Conservation (phyloP, 371 early-diverging fungal genomes). For the Lichtheimia corymbifera region DNA sequence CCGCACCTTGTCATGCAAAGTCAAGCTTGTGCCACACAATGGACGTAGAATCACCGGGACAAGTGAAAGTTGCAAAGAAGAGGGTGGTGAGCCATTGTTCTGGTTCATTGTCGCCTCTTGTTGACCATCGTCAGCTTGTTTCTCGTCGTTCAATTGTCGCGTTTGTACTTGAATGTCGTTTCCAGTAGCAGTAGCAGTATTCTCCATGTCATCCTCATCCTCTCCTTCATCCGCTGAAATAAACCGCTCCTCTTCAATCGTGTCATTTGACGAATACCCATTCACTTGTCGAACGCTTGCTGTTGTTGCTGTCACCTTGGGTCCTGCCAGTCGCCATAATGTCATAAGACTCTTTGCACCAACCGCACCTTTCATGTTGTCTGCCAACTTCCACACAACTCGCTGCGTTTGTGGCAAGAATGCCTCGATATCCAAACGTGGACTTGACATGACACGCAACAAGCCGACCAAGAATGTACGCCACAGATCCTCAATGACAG, state of each 20-base stretch:
- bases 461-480: conserved; percentile 55
- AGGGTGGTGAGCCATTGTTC: conserved; percentile 16
- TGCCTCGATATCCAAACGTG: conserved; percentile 55
- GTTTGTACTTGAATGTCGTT: conserved; percentile 19
- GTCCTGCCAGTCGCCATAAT: conserved; percentile 56
- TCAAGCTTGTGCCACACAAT: conserved; percentile 61
- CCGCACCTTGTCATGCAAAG: conserved; percentile 60
- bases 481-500: conserved; percentile 48
- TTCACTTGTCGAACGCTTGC: background rate
- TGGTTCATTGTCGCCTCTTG: conserved; percentile 3
- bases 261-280: background rate
- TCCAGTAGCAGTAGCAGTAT: background rate
- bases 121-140: conserved; percentile 11
- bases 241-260: conserved; percentile 18
- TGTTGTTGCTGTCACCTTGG: conserved; percentile 2
- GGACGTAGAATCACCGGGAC: conserved; percentile 63
- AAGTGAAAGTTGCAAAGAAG: conserved; percentile 46
- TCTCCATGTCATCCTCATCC: conserved; percentile 18
- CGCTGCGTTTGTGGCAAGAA: conserved; percentile 62
- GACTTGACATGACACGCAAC: conserved; percentile 60
- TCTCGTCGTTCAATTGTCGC: conserved; percentile 24
- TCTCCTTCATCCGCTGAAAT: conserved; percentile 10
- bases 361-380: conserved; percentile 60
- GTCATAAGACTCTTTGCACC: conserved; percentile 56
- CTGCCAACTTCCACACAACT: conserved; percentile 60